These are phyloP conservation scores for Cordia subcordata DNA, from an alignment of 257 asterid species.

Conservation along the genomic window DNA sequence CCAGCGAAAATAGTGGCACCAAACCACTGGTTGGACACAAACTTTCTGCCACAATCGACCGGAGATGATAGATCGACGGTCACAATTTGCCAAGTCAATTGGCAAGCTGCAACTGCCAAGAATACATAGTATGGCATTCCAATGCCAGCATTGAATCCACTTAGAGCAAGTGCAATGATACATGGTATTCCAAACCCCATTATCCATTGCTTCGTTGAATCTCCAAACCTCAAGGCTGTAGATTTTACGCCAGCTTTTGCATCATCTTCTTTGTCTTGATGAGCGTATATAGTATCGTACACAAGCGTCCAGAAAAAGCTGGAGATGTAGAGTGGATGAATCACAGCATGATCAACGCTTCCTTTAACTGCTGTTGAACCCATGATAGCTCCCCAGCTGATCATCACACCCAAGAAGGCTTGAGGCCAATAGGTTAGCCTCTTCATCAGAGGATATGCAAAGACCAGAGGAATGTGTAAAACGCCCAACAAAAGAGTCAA, in stretches of 20 bases:
- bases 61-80: not conserved
- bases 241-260: not conserved
- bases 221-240: not conserved
- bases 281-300: constrained; percentile 7
- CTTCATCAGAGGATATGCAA: constrained; percentile 3
- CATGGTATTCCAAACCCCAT: not conserved
- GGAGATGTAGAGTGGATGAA: not conserved
- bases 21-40: constrained; percentile 1
- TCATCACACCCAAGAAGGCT: not conserved
- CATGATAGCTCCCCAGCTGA: constrained; percentile 2
- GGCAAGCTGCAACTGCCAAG: not conserved
- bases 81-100: not conserved
- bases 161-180: not conserved
- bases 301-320: constrained; percentile 2
- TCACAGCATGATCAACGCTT: not conserved
- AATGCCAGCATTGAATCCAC: not conserved
- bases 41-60: not conserved
- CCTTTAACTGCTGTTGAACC: not conserved
- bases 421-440: constrained; percentile 4
- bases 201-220: not conserved
- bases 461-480: not conserved
- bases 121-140: not conserved
- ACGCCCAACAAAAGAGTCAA: not conserved
- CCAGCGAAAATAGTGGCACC: not conserved
- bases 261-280: not conserved